A percentile compares a stretch with the other conserved stretches of the same genome.
Evolutionary conservation across 2,329 filamentous ascomycete species (phyloP).

Genomic region (Phoma sp.): DNA sequence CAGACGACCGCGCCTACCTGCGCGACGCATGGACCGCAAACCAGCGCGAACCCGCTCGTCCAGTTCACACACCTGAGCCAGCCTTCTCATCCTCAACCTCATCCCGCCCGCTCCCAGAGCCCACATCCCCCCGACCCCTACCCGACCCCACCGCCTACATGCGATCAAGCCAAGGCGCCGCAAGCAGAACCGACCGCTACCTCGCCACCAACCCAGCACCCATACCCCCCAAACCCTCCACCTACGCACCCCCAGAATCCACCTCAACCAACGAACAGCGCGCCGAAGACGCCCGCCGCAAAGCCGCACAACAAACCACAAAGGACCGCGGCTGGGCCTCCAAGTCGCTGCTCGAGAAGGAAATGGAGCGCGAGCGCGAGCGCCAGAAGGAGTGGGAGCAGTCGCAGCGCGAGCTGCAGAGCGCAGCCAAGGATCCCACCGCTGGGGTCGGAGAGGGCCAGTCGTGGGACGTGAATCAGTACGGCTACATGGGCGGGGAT

Average conservation of each 20-base stretch:
- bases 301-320: conserved; percentile 64
- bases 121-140: conserved; percentile 40
- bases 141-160: conserved; percentile 43
- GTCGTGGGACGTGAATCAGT: conserved; percentile 78
- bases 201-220: conserved; percentile 63
- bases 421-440: conserved; percentile 59
- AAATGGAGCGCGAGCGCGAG: conserved; percentile 81
- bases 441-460: conserved; percentile 73
- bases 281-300: conserved; percentile 66
- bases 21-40: conserved; percentile 62
- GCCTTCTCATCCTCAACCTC: conserved; percentile 22
- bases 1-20: conserved; percentile 69
- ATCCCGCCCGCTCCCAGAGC: conserved; percentile 39
- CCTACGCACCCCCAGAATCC: conserved; percentile 58
- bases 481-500: conserved; percentile 78
- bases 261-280: conserved; percentile 67
- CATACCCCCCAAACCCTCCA: conserved; percentile 49
- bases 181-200: conserved; percentile 63
- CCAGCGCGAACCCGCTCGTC: conserved; percentile 38
- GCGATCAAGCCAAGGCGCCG: conserved; percentile 18
- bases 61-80: conserved; percentile 36
- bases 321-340: conserved; percentile 68
- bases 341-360: conserved; percentile 76
- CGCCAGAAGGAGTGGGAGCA: conserved; percentile 82
- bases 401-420: conserved; percentile 69